Base-by-base conservation (phyloP, 2,329 filamentous ascomycete genomes). In the Colletotrichum limetticola region DNA sequence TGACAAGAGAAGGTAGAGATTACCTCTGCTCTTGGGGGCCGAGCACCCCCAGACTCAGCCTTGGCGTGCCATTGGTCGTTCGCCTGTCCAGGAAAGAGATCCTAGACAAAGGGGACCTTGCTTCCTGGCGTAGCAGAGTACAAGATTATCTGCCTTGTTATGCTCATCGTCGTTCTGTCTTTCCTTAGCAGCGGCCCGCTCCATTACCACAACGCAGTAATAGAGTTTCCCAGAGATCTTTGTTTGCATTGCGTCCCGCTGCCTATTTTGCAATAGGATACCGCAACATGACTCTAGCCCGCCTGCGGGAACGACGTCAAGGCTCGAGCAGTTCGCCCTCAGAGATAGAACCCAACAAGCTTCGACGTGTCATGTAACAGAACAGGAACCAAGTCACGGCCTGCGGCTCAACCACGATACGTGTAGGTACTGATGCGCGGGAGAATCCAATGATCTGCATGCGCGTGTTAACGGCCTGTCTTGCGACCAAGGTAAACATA, bases 151-250 rank as follows among this genome's bases (percentile, higher is more conserved):
- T 24, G 26, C 42, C 24, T 14, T 14, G 19, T 14, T 1, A n/a
- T 52, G 37, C 11, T 6, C 11, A 30, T n/a, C 49, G 19, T 11
- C 5, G 2, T 16, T 9, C 30, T 42, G 46, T 68, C n/a, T 30
- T 28, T 49, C 19, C 56, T 61, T 65, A 57, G 55, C 55, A 60
- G 53, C 53, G 64, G 64, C 64, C 57, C 49, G 52, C 52, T 7
- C 32, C 37, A 49, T 37, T 71, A 30, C 56, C 58, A 52, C 58
- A 14, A 71, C 32, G 28, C 46, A 37, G 24, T 57, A 68, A 68
- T 71, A 67, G 58, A 62, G 56, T 71, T 56, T 55, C 61, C 68
- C 68, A 70, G 42, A 56, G 61, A 70, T 71, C 46, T 61, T 65
- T 55, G 65, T 62, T 58, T 64, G 28, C 66, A 55, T 53, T 60